Evolutionary conservation across 371 early-diverging fungal genomes (phyloP).

Genomic region (Catenaria anguillulae): DNA sequence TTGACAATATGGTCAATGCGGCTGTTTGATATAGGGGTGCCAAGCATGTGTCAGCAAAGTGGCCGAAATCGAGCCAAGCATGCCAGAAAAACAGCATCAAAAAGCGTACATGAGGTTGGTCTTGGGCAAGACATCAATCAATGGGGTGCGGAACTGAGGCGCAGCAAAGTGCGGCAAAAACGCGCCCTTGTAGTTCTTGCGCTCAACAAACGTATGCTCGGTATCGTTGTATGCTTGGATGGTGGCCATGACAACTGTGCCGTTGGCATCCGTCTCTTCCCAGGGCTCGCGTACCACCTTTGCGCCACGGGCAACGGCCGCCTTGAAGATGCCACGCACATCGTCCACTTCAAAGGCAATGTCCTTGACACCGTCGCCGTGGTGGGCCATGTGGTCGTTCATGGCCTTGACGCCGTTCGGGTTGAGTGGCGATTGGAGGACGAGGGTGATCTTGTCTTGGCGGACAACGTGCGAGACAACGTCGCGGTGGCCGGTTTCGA

Average conservation of each 20-base stretch:
- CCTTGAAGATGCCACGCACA: conserved; percentile 51
- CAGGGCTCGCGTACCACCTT: conserved; percentile 65
- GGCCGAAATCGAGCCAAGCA: no score
- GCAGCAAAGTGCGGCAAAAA: conserved; percentile 73
- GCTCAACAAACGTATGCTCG: conserved; percentile 84
- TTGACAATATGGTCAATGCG: conserved; percentile 91
- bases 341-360: conserved; percentile 87
- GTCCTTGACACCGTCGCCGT: conserved; percentile 92
- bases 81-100: no score
- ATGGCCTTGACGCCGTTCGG: conserved; percentile 55
- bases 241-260: conserved; percentile 80
- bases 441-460: conserved; percentile 63
- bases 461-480: conserved; percentile 71
- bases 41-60: no score
- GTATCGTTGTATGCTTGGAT: conserved; percentile 86
- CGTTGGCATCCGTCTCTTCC: conserved; percentile 64
- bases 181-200: conserved; percentile 58
- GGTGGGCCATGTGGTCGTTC: conserved; percentile 52
- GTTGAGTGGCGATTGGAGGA: conserved; percentile 80
- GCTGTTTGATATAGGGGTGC: no score
- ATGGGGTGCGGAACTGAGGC: conserved; percentile 43
- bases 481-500: conserved; percentile 85
- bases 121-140: conserved; percentile 38
- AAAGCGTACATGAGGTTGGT: conserved; percentile 14
- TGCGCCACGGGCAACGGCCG: conserved; percentile 76